Base-by-base conservation (phyloP, 148 eudicot species). In the Arctostaphylos glauca region DNA sequence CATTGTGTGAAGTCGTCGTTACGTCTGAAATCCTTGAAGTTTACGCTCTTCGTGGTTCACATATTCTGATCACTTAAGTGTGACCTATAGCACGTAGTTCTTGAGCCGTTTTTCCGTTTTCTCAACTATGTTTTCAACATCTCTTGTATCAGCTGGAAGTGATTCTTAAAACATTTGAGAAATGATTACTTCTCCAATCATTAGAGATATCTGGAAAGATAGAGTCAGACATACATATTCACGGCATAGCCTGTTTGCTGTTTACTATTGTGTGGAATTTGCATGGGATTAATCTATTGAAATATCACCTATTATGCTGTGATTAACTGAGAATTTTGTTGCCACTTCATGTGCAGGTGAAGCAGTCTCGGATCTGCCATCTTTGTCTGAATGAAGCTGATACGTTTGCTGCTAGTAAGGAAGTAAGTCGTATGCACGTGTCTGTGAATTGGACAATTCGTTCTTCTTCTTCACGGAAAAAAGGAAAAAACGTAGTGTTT, bases 361-460 rank as follows among this genome's bases (percentile, higher is more conserved):
- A 82, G 77, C 88, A 70, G 88, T 91, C 54, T 80, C 81, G 43
- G 93, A 89, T 81, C 87, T 84, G 58, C 67, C 55, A 76, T 72
- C 43, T 23, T 13, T 43, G 3, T 23, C 74, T 4, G 74, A 77
- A 66, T 66, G 62, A 82, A 66, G 23, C 47, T 9, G 70, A 41
- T 43, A 58, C 2, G 41, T 50, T 46, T 79, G 41, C 81, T n/a
- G 52, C 48, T 77, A 25, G 8, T 23, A 13, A 77, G 12, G 66
- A 55, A 77, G 15, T 31, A 74, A 74, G 43, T 31, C 5, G 14
- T 14, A 9, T 43, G 23, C 50, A 71, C 13, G 14, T 9, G 31
- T 23, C 14, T 23, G 44, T 50, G 54, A 50, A 9, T 50, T 50
- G 5, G 2, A 44, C n/a, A 68, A 9, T 41, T 68, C 6, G 12